Percentiles rank a stretch among this genome's conserved stretches.
phyloP scores from a whole-genome alignment of 2,329 filamentous ascomycete genomes.

The Ceratocystis destructans region DNA sequence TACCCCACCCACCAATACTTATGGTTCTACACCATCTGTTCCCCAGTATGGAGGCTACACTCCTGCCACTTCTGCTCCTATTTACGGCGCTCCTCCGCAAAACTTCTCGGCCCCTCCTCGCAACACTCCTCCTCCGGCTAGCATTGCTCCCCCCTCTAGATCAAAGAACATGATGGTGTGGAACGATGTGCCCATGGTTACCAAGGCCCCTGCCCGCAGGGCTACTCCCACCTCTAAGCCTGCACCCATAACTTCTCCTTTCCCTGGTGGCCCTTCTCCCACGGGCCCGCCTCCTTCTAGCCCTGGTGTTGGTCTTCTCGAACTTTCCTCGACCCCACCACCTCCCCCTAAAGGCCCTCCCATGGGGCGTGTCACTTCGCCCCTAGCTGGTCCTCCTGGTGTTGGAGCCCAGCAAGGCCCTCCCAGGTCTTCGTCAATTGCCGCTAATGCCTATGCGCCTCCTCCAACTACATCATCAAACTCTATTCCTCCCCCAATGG shows the following conservation, averaged over 20 bases:
- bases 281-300: slow-evolving; percentile 44
- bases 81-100: slow-evolving; percentile 25
- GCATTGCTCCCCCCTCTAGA: slow-evolving; percentile 45
- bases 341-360: slow-evolving; percentile 72
- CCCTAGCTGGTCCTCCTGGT: slow-evolving; percentile 44
- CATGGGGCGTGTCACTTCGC: slow-evolving; percentile 55
- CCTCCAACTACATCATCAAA: slow-evolving; percentile 54
- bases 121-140: slow-evolving; percentile 47
- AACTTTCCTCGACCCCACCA: slow-evolving; percentile 54
- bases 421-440: slow-evolving; percentile 20
- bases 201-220: slow-evolving; percentile 57
- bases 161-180: slow-evolving; percentile 64
- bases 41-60: slow-evolving; percentile 20
- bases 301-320: slow-evolving; percentile 46
- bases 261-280: slow-evolving; percentile 48
- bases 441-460: slow-evolving; percentile 30
- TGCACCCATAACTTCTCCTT: slow-evolving; percentile 59
- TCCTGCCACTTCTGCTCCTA: slow-evolving; percentile 24
- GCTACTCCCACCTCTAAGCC: slow-evolving; percentile 50
- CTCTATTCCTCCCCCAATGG: slow-evolving; percentile 27
- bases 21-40: slow-evolving; percentile 2
- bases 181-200: slow-evolving; percentile 89
- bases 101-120: slow-evolving; percentile 34
- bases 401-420: slow-evolving; percentile 30
- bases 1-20: slow-evolving; percentile 10